Evolutionary conservation across 2,329 filamentous ascomycete species (phyloP), one percentile per base, ranked within the genome.

Genomic region (Botrytis sinoallii): DNA sequence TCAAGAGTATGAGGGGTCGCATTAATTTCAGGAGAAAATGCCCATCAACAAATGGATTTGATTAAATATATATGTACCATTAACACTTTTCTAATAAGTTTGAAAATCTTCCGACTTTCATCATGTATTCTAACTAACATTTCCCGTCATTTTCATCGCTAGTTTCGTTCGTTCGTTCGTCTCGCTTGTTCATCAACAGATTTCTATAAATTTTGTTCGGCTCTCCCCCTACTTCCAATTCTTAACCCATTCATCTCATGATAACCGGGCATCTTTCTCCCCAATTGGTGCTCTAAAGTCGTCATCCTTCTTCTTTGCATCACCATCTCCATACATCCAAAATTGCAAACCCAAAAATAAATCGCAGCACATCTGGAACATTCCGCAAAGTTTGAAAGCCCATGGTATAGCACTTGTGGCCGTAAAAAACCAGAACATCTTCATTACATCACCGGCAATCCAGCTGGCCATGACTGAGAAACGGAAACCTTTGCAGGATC

Each of bases 351-450:
- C 93, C 64, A 96, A 85, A 76, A 92, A 90, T 67, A 86, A 83
- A 83, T 97, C 93, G 83, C 93, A 95, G 35, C 84, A 85, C 32
- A 92, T 92, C 85, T 96, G 93, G 83, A 96, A 94, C 72, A 94
- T 86, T 77, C 92, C 93, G 80, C 93, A 95, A 32, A 93, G 83
- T 84, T 95, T 95, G 83, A 96, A 97, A 1, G 92, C 89, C 87
- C 88, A 87, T 0, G 93, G 93, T 46, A 96, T 93, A 79, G 87
- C 85, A 6, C 88, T 88, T 1, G 86, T 88, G 1, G 91, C 88
- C 2, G 90, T 92, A 75, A 95, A 92, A 84, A 95, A 96, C 90
- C 90, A 92, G 79, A 94, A 92, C 87, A 95, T 92, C 86, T 97
- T 97, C 90, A 96, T 94, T 14, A 88, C 86, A 82, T 97, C 93